Base-by-base conservation (phyloP, 345 rosid genomes). In the Erysimum cheiranthoides region DNA sequence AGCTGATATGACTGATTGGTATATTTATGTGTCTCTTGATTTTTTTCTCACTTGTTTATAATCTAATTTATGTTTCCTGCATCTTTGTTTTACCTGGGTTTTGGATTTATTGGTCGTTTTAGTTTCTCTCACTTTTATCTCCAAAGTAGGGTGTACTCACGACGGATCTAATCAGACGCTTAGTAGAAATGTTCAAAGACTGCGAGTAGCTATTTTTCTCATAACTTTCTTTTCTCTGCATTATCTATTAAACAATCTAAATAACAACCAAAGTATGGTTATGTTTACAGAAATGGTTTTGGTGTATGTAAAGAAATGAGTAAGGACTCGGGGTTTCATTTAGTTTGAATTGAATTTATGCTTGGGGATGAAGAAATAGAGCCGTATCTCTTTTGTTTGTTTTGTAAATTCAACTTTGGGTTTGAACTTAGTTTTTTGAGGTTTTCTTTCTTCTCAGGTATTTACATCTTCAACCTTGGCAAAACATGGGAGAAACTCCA, bases 401-500 rank as follows among this genome's bases (percentile, higher is more conserved):
- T 21, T 21, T 21, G 25, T 21, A 21, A 21, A 0, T 0, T 21
- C 25, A 21, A 1, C 28, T 45, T 45, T 10, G 3, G 40, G 21
- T n/a, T 45, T 9, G 11, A 47, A 46, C 13, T 60, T 60, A 8
- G 2, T 17, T 8, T 17, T 14, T 28, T 27, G 25, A 13, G 27
- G 3, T 30, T 36, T 12, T 30, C 1, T 27, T 35, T 3, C 1
- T 4, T 57, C 1, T 30, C 63, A 93, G 98, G 98, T 18, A 91
- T 93, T 38, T 91, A 91, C 76, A 93, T 93, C 13, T 85, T 93
- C 59, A 94, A 94, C 70, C 91, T 94, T 0, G 98, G 97, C 0
- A 92, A 90, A 77, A 92, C 96, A 47, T 94, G 97, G 98, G 98
- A 93, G 6, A 91, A 94, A 60, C 89, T 94, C n/a, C 83, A 74